Evolutionary conservation across 2,329 filamentous ascomycete species (phyloP), one percentile per base, ranked within the genome.

Genomic region (Chlorencoelia australis): DNA sequence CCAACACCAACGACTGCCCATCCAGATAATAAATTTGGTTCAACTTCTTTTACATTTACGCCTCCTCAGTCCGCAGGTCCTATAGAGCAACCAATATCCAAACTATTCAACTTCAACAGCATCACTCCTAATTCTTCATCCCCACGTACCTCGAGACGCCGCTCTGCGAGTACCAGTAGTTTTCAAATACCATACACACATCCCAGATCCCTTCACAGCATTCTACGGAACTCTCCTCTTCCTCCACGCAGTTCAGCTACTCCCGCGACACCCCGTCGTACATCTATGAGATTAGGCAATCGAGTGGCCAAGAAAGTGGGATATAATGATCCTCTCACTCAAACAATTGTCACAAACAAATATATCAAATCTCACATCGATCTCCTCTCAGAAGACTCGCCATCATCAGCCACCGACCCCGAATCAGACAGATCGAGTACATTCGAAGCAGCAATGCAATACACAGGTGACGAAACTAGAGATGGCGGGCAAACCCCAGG

Each of bases 301-400:
- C 69, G 67, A 21, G 41, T 41, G 6, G 34, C 37, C 7, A 59
- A 56, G 38, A 67, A 67, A 33, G 75, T 80, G 2, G 71, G 69
- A 27, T 80, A 79, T 53, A 69, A 76, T 50, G 73, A 68, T 43
- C 75, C 75, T 0, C 56, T 80, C 22, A 73, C 70, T 11, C 72
- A 78, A 54, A 76, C 74, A 16, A 80, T 80, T 48, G 71, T 65
- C 11, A 80, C 71, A 7, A 73, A 71, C 53, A 70, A 63, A 50
- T 80, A 79, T 54, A 69, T 67, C 18, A 71, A 64, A 39, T 78
- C 74, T 1, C 75, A 79, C 52, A 73, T 79, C 41, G 75, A 80
- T 48, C 62, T 79, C 21, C 64, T 80, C 2, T 59, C 61, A 21
- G 75, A 78, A 31, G 74, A 79, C 15, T 54, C 53, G 4, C 49